These are phyloP conservation scores for Lactuca saligna DNA, from an alignment of 129 eudicot genomes.

Conservation along the genomic window DNA sequence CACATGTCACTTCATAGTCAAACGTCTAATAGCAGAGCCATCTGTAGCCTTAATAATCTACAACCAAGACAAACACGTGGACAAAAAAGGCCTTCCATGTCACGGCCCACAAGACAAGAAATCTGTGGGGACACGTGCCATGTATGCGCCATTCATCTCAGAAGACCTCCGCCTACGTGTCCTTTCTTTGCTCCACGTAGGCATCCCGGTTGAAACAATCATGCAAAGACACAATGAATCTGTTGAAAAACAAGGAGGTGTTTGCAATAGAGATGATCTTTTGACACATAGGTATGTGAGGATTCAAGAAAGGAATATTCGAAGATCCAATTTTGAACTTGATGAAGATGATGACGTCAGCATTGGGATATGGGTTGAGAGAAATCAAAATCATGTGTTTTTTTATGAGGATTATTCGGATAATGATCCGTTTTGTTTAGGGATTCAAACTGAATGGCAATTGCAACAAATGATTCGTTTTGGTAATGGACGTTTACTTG, in stretches of 20 bases:
- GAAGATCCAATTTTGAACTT: conserved; percentile 69
- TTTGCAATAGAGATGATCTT: conserved; percentile 80
- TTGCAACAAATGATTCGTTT: conserved; percentile 92
- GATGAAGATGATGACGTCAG: conserved; percentile 87
- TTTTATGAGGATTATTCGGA: conserved; percentile 79
- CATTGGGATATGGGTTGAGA: conserved; percentile 76
- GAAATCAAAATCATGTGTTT: conserved; percentile 61
- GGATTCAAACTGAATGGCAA: conserved; percentile 95
- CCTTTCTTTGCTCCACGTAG: conserved; percentile 75
- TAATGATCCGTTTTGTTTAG: conserved; percentile 64
- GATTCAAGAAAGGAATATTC: conserved; percentile 81
- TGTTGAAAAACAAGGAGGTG: conserved; percentile 91
- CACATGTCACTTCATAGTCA: conserved; percentile 90
- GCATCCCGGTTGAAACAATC: conserved; percentile 90
- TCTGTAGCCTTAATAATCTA: conserved; percentile 78
- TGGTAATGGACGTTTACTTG: conserved; percentile 78
- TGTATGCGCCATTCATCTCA: conserved; percentile 91
- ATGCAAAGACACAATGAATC: conserved; percentile 93
- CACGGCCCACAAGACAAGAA: conserved; percentile 91
- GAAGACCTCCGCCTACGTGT: conserved; percentile 90
- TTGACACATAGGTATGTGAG: conserved; percentile 85
- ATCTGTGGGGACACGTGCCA: conserved; percentile 87
- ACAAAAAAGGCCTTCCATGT: conserved; percentile 79
- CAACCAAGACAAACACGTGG: conserved; percentile 84
- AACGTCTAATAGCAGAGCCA: conserved; percentile 86